These are phyloP conservation scores for Rosa lucieae DNA, from an alignment of 306 rosid genomes.

Conservation along the genomic window DNA sequence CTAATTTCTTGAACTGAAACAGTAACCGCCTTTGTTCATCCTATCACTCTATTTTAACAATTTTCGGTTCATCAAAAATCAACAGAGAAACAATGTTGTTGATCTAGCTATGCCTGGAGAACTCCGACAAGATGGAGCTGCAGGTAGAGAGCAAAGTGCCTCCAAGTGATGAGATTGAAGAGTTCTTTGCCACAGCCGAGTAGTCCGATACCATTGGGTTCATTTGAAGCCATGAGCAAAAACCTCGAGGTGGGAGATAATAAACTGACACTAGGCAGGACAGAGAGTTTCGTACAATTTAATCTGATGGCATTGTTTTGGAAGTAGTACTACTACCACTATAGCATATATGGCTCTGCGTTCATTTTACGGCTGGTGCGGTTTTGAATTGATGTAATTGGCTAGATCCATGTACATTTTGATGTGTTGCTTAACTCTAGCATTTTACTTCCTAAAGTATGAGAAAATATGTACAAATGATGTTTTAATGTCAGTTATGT, in stretches of 20 bases:
- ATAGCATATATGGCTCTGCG: background rate
- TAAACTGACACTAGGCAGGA: conserved; percentile 45
- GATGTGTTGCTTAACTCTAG: too few relatives aligned
- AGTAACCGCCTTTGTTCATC: background rate
- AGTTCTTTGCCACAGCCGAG: conserved; percentile 74
- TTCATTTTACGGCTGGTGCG: conserved; percentile 13
- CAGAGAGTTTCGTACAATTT: conserved; percentile 34
- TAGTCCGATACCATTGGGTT: conserved; percentile 74
- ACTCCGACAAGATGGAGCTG: background rate
- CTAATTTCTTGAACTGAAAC: conserved; percentile 20
- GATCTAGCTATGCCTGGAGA: conserved; percentile 43
- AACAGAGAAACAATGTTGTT: conserved; percentile 39
- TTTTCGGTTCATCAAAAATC: background rate
- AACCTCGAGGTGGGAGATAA: background rate
- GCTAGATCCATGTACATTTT: too few relatives aligned
- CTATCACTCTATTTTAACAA: background rate
- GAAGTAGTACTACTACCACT: background rate
- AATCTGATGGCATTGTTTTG: conserved; percentile 6
- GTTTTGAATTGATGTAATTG: too few relatives aligned
- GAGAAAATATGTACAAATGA: too few relatives aligned
- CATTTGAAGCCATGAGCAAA: conserved; percentile 48
- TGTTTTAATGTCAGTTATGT: too few relatives aligned
- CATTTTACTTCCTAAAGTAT: too few relatives aligned
- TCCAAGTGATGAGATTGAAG: conserved; percentile 66
- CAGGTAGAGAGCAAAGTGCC: conserved; percentile 24